Percentiles rank a stretch among this genome's conserved stretches.
phyloP scores from a whole-genome alignment of 164 flowering plant species.

The Umbellularia californica region DNA sequence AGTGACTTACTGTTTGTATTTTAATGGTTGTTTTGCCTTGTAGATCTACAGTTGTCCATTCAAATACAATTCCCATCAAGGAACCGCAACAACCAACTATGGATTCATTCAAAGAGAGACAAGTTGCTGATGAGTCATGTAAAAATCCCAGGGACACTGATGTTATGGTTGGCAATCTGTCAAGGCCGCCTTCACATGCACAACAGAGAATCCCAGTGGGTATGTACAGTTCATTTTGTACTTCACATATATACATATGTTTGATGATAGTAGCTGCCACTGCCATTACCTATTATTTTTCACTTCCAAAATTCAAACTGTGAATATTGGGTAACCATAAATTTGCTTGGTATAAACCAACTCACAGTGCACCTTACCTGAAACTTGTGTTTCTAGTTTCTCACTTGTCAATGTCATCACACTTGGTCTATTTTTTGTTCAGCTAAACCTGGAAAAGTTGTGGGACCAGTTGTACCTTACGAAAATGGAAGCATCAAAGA shows the following conservation, averaged over 20 bases:
- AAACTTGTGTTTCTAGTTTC: neutral
- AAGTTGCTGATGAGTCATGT: constrained; percentile 29
- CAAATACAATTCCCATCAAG: constrained; percentile 50
- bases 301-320: neutral
- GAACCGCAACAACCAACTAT: constrained; percentile 40
- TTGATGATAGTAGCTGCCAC: neutral
- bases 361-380: neutral
- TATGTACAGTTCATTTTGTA: neutral
- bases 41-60: constrained; percentile 80
- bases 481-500: constrained; percentile 47
- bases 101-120: constrained; percentile 33
- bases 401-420: neutral
- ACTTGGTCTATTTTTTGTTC: constrained; percentile 7
- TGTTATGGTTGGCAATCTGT: constrained; percentile 29
- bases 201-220: constrained; percentile 36
- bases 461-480: constrained; percentile 52
- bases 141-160: constrained; percentile 37
- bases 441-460: constrained; percentile 67
- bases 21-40: constrained; percentile 1
- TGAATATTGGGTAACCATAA: neutral
- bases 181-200: constrained; percentile 40
- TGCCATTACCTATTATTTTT: neutral
- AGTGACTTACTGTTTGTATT: neutral
- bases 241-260: too few species aligned
- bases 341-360: neutral